Percentiles rank a stretch among this genome's conserved stretches.
Evolutionary conservation across 192 early-diverging fungal species (phyloP).

Genomic region (Linnemannia elongata): DNA sequence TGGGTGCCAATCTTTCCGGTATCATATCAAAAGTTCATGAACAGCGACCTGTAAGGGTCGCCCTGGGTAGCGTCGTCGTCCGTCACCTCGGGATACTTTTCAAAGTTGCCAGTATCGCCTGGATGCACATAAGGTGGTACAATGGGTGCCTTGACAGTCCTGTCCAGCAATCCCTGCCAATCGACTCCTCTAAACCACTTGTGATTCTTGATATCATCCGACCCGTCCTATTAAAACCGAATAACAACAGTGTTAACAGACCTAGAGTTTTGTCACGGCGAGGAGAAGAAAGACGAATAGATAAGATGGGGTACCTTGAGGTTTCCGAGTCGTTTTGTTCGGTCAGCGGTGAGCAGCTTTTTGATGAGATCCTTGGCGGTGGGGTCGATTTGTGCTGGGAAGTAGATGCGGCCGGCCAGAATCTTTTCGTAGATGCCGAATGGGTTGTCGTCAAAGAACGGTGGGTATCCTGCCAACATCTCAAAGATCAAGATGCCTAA

Average conservation of each 20-base stretch:
- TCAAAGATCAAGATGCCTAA: constrained; percentile 98
- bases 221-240: constrained; percentile 71
- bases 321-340: constrained; percentile 94
- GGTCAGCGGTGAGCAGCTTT: constrained; percentile 91
- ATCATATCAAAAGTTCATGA: constrained; percentile 78
- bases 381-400: constrained; percentile 89
- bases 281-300: neutral
- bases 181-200: constrained; percentile 95
- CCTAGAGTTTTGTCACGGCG: too few species aligned
- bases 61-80: constrained; percentile 68
- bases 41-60: constrained; percentile 88
- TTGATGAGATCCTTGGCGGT: constrained; percentile 92
- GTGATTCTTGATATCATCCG: constrained; percentile 93
- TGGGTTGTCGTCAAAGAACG: constrained; percentile 97
- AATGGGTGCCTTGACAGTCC: constrained; percentile 88
- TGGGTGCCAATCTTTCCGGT: constrained; percentile 56
- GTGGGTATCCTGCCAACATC: constrained; percentile 98
- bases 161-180: constrained; percentile 89
- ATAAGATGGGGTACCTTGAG: constrained; percentile 64
- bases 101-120: constrained; percentile 98
- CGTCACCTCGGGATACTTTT: constrained; percentile 91
- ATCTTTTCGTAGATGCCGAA: constrained; percentile 99
- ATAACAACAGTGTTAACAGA: neutral
- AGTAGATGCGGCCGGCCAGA: constrained; percentile 88
- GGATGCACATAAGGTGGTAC: constrained; percentile 89